Evolutionary conservation across 2,329 filamentous ascomycete genomes (phyloP).

Genomic region (Reticulascus tulasneorum): DNA sequence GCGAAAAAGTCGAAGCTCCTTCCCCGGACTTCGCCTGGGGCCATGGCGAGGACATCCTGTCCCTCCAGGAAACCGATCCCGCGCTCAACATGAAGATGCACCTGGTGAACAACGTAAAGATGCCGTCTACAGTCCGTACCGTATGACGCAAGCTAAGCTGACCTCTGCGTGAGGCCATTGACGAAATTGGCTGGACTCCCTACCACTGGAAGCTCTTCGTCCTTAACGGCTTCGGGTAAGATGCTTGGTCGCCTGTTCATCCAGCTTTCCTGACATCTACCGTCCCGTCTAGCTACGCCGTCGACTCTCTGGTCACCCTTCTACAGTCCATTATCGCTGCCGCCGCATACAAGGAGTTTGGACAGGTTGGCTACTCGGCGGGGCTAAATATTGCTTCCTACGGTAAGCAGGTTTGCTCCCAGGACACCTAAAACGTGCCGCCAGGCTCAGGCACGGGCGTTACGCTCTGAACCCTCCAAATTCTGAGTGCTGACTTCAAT

Average conservation of each 20-base stretch:
- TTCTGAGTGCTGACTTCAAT: no score
- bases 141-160: constrained; percentile 1
- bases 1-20: no score
- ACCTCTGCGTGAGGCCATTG: constrained; percentile 38
- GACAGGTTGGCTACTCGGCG: no score
- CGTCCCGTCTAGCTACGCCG: constrained; percentile 35
- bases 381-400: no score
- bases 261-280: not conserved
- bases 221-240: constrained; percentile 55
- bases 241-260: no score
- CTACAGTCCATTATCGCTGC: constrained; percentile 55
- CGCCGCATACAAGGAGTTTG: constrained; percentile 9
- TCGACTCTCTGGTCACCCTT: constrained; percentile 42
- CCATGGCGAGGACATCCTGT: constrained; percentile 51
- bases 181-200: constrained; percentile 57
- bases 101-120: constrained; percentile 58
- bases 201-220: constrained; percentile 59
- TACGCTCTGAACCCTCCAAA: no score
- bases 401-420: no score
- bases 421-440: no score
- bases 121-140: not conserved
- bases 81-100: constrained; percentile 65
- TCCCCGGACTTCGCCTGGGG: no score
- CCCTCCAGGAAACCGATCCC: constrained; percentile 54
- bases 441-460: no score